Percentiles rank a stretch among this genome's conserved stretches.
phyloP scores from a whole-genome alignment of 1,139 yeast species.

The Nematodospora anomalae region DNA sequence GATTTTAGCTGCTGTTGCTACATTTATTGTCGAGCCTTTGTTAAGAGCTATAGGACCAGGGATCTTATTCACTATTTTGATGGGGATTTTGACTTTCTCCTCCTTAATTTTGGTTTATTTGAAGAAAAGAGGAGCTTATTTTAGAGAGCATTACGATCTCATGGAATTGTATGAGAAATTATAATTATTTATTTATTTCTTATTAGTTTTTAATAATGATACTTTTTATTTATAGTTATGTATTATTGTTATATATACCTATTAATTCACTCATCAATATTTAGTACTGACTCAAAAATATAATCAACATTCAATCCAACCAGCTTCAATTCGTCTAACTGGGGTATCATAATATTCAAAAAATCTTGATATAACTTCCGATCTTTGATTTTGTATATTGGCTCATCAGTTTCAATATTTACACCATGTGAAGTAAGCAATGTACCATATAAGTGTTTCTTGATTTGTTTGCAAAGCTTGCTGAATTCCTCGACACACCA shows the following conservation, averaged over 20 bases:
- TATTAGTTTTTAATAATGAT: conserved; percentile 3
- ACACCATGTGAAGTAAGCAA: conserved; percentile 32
- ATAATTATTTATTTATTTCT: conserved; percentile 13
- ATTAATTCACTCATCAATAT: conserved; percentile 1
- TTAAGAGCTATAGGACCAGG: conserved; percentile 67
- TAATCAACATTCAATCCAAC: conserved; percentile 77
- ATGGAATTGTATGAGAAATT: conserved; percentile 53
- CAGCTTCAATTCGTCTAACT: conserved; percentile 59
- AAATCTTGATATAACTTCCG: conserved; percentile 40
- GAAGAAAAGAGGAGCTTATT: conserved; percentile 57
- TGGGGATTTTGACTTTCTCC: conserved; percentile 53
- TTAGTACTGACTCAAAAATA: conserved; percentile 41
- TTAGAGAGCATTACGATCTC: conserved; percentile 68
- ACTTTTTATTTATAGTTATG: conserved; percentile 3
- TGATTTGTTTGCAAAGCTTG: conserved; percentile 57
- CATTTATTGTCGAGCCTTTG: conserved; percentile 73
- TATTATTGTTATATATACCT: too few relatives aligned
- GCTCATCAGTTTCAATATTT: conserved; percentile 27
- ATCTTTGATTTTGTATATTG: conserved; percentile 32
- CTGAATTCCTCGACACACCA: conserved; percentile 76
- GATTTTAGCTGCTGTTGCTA: conserved; percentile 71
- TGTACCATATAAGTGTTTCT: conserved; percentile 69
- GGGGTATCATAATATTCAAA: conserved; percentile 53
- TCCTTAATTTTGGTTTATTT: conserved; percentile 47
- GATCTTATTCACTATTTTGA: conserved; percentile 63